Percentiles rank a stretch among this genome's conserved stretches.
phyloP scores from a whole-genome alignment of 129 eudicot genomes.

The Mikania micrantha region DNA sequence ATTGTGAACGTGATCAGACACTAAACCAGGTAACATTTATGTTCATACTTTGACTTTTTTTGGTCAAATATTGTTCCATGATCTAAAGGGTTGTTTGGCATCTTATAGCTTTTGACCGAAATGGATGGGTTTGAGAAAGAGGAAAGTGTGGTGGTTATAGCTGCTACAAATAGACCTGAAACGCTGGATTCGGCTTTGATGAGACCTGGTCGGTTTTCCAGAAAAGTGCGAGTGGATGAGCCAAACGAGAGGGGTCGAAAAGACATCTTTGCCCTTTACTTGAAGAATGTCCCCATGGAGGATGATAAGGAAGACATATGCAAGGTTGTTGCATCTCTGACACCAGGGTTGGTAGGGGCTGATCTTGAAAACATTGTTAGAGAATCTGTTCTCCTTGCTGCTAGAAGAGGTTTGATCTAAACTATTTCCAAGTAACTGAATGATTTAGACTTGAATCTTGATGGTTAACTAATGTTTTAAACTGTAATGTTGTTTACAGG shows the following conservation, averaged over 20 bases:
- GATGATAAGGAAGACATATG: slow-evolving; percentile 30
- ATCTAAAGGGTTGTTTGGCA: background rate
- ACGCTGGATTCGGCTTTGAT: slow-evolving; percentile 42
- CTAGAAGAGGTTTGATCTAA: slow-evolving; percentile 35
- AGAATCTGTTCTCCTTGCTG: slow-evolving; percentile 49
- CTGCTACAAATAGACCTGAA: slow-evolving; percentile 58
- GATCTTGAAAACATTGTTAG: slow-evolving; percentile 45
- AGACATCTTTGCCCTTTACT: slow-evolving; percentile 36
- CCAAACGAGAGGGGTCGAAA: slow-evolving; percentile 39
- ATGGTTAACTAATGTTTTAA: background rate
- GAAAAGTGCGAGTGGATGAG: slow-evolving; percentile 35
- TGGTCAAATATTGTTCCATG: background rate
- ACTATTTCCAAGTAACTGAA: background rate
- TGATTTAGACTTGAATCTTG: background rate
- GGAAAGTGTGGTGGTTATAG: slow-evolving; percentile 41
- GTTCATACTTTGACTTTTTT: background rate
- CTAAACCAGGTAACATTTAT: slow-evolving; percentile 37
- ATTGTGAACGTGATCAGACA: slow-evolving; percentile 38
- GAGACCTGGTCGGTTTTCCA: slow-evolving; percentile 52
- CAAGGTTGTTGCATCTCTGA: slow-evolving; percentile 30
- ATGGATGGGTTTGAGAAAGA: slow-evolving; percentile 58
- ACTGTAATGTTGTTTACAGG: slow-evolving; percentile 17
- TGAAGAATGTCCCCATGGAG: slow-evolving; percentile 27
- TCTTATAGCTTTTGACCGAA: slow-evolving; percentile 42
- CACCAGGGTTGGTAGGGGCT: slow-evolving; percentile 52